Base-by-base conservation (phyloP, 257 asterid genomes). In the Verbascum thapsus region DNA sequence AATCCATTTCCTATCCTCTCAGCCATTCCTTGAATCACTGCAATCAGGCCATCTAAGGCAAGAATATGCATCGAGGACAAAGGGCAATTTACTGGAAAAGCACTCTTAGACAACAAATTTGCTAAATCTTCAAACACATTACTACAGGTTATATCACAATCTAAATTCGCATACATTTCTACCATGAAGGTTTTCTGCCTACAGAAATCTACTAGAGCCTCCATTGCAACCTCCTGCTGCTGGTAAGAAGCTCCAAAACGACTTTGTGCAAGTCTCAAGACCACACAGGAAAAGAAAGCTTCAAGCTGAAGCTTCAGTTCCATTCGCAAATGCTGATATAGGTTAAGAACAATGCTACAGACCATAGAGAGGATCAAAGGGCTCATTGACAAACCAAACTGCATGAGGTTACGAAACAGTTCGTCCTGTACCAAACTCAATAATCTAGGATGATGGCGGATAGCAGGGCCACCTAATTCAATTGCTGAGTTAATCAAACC, bases 161-260 rank as follows among this genome's bases (percentile, higher is more conserved):
- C 97, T 48, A 89, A 81, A 78, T 92, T 89, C 6, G 94, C 95
- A 74, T 87, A 87, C 95, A 87, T 83, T 78, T 89, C 99, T 48
- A 82, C 94, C 95, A 92, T 87, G 74, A 92, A 92, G 23, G 87
- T 68, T 61, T 87, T 90, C 83, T 92, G 97, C 81, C 96, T 64
- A 66, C 99, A 92, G 70, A 92, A 92, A 72, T 92, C 99, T 76
- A 92, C 97, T 63, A 92, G 78, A 58, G 96, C 94, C 80, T 92
- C 99, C 99, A 92, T 92, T n/a, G 91, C 88, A 56, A 84, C 97
- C 85, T 92, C 99, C 76, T 92, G 99, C 81, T 89, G 99, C 84
- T 87, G 94, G 81, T 83, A 89, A 5, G 97, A 83, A 64, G 96
- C 88, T 52, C 99, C 99, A 73, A 40, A 90, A 40, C 95, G 88